Base-by-base conservation (phyloP, 371 early-diverging fungal species). In the Mortierella sp. region DNA sequence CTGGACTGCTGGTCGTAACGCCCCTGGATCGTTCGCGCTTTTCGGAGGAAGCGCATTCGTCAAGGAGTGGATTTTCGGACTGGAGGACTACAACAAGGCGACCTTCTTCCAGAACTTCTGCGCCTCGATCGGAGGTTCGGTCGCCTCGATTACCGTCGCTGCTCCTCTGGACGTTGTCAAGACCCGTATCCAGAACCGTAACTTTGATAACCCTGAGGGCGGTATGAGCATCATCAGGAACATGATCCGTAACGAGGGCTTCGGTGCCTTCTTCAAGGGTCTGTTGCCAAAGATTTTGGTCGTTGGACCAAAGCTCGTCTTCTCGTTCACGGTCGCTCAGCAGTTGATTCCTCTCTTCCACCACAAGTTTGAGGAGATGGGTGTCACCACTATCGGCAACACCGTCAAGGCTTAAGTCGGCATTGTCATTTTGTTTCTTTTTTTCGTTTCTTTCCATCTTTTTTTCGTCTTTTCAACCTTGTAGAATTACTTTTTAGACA, bases 1-100 rank as follows among this genome's bases (percentile, higher is more conserved):
- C 53, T 99, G 99, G 99, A 99, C 99, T n/a, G 96, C 97, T 61
- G 95, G 97, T 64, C 95, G 99, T 75, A 99, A 99, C 81, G 98
- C 99, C 1, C 98, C 98, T 40, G 99, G 99, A 43, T 97, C 97
- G 24, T 99, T 99, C 86, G 98, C 99, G 34, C 90, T 99, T 67
- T 96, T 99, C 86, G 99, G 99, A 79, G 98, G 96, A 16, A 95
- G 97, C 45, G 98, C 98, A 6, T 87, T 97, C 71, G 95, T 96
- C 63, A 99, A 99, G 92, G 98, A 98, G 86, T 94, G 94, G 89
- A 66, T 95, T 52, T 98, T 97, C 85, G 86, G 87, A 47, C 88
- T 99, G 68, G 89, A 94, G 48, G 96, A 98, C 84, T 97, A 96
- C 88, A 92, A 88, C 89, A 92, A 95, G 87, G 98, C 99, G n/a